These are phyloP conservation scores for Vaccinium myrtillus DNA, from an alignment of 148 eudicot species.

Conservation along the genomic window DNA sequence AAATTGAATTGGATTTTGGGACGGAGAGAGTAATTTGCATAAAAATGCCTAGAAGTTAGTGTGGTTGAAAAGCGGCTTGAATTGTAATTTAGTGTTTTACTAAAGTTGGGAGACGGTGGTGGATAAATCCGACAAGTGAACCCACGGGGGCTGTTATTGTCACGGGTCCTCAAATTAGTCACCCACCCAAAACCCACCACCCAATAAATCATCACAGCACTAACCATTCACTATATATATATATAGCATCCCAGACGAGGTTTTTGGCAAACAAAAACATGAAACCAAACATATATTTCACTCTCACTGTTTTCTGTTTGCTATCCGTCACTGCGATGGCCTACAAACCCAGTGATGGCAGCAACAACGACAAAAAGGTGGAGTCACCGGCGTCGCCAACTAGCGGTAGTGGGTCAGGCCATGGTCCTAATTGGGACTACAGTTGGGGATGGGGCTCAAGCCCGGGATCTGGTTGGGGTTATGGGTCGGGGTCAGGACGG, in stretches of 20 bases:
- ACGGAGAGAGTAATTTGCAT: too few relatives aligned
- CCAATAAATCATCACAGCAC: background rate
- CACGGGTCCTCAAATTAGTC: background rate
- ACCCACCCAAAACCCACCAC: background rate
- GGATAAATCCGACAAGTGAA: background rate
- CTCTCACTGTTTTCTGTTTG: constrained; percentile 25
- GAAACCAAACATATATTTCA: constrained; percentile 9
- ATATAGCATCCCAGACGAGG: background rate
- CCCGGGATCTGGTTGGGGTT: constrained; percentile 65
- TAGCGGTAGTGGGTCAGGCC: constrained; percentile 52
- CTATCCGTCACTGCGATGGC: constrained; percentile 20
- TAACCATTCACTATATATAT: background rate
- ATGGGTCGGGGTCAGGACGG: constrained; percentile 67
- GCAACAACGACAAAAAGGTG: constrained; percentile 14
- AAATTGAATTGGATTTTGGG: too few relatives aligned
- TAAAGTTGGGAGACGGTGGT: background rate
- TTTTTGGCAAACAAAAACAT: background rate
- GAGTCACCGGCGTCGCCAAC: constrained; percentile 17
- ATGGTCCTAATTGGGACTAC: constrained; percentile 70
- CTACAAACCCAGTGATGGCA: background rate
- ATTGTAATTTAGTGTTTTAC: background rate
- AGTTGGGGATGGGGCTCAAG: constrained; percentile 78
- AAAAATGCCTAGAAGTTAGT: too few relatives aligned
- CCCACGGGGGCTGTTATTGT: background rate
- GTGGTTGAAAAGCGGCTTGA: background rate